A percentile compares a stretch with the other conserved stretches of the same genome.
Conservation (phyloP, 2,329 filamentous ascomycete genomes). For the Fusarium torulosum region DNA sequence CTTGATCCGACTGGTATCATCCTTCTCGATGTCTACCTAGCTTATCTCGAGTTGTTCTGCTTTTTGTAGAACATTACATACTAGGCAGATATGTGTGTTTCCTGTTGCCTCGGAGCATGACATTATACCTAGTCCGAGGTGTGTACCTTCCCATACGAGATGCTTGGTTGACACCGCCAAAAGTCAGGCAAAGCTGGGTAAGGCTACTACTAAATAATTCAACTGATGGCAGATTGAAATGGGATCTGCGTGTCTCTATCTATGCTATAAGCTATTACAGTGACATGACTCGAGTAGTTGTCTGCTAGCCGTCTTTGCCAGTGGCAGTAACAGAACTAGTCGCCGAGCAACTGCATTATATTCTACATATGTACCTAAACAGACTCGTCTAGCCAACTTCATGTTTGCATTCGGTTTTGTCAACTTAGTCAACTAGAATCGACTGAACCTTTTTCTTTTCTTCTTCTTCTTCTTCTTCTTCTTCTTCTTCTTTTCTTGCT, state of each 20-base stretch:
- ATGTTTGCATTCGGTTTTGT: neutral
- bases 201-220: neutral
- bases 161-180: neutral
- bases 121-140: neutral
- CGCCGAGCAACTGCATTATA: constrained; percentile 12
- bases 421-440: neutral
- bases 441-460: too few relatives aligned
- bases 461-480: too few relatives aligned
- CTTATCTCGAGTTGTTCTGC: too few relatives aligned
- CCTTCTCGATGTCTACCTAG: too few relatives aligned
- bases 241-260: neutral
- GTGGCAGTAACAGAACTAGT: neutral
- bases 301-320: neutral
- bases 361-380: neutral
- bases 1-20: too few relatives aligned
- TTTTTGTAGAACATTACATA: too few relatives aligned
- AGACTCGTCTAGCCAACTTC: neutral
- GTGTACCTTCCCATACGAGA: neutral
- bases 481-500: neutral
- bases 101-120: too few relatives aligned
- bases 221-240: neutral
- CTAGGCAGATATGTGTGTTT: too few relatives aligned
- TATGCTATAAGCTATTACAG: neutral
- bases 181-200: neutral
- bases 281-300: neutral